A percentile compares a stretch with the other conserved stretches of the same genome.
Conservation (phyloP, 768 basidiomycete species). For the Mycena metata region DNA sequence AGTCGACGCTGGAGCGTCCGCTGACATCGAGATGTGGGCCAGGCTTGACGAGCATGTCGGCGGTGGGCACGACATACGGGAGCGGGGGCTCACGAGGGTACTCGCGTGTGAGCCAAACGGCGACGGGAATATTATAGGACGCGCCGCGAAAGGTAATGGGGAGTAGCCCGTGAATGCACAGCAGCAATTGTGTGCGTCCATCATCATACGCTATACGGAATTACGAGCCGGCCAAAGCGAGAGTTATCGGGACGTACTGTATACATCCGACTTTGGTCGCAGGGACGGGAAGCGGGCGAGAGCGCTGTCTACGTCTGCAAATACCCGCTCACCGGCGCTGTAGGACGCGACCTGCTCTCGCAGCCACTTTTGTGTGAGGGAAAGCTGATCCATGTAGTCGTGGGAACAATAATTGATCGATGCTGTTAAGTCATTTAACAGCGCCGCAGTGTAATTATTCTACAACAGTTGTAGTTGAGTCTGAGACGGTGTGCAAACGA, state of each 20-base stretch:
- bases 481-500: too few species aligned
- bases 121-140: conserved; percentile 94
- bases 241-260: conserved; percentile 61
- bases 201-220: conserved; percentile 88
- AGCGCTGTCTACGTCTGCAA: conserved; percentile 71
- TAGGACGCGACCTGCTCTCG: conserved; percentile 74
- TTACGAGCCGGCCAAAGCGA: conserved; percentile 20
- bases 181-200: conserved; percentile 91
- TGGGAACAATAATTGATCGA: too few species aligned
- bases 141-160: conserved; percentile 84
- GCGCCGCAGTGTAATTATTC: too few species aligned
- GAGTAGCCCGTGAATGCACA: conserved; percentile 92
- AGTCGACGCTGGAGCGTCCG: conserved; percentile 78
- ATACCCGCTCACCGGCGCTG: conserved; percentile 66
- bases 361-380: conserved; percentile 74
- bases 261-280: conserved; percentile 85
- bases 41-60: conserved; percentile 89
- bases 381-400: conserved; percentile 32
- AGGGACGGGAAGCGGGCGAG: conserved; percentile 69
- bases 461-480: too few species aligned
- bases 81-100: conserved; percentile 90
- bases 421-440: too few species aligned
- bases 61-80: conserved; percentile 92
- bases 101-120: conserved; percentile 87
- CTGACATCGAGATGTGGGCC: conserved; percentile 84